Conservation (phyloP, 352 stramenopile species). For the Globisporangium apiculatum region DNA sequence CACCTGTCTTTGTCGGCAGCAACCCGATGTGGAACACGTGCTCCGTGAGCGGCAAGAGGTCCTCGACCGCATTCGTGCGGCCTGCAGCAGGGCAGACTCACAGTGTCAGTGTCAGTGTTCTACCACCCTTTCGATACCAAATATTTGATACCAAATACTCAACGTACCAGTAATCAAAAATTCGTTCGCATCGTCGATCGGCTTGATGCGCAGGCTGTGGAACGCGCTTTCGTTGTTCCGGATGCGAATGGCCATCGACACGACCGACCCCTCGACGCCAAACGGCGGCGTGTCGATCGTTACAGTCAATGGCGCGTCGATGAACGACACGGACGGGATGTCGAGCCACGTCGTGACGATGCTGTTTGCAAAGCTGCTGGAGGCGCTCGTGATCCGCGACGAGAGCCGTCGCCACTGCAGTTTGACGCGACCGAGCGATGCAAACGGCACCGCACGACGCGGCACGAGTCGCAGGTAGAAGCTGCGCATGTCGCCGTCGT, state of each 20-base stretch:
- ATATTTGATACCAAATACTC: background rate
- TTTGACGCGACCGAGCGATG: conserved; percentile 46
- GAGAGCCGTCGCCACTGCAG: conserved; percentile 58
- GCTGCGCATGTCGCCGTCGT: conserved; percentile 41
- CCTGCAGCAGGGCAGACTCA: conserved; percentile 14
- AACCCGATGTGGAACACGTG: conserved; percentile 58
- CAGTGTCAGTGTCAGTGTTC: too few relatives aligned
- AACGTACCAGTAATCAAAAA: conserved; percentile 65
- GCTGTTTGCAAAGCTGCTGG: conserved; percentile 26
- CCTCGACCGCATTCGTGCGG: conserved; percentile 62
- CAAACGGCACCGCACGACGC: conserved; percentile 28
- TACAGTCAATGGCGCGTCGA: conserved; percentile 58
- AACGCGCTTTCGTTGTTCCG: conserved; percentile 71
- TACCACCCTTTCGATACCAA: background rate
- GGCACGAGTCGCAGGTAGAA: conserved; percentile 59
- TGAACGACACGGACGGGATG: conserved; percentile 60
- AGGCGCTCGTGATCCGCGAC: conserved; percentile 31
- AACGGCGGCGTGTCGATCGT: conserved; percentile 60
- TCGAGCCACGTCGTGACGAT: conserved; percentile 62
- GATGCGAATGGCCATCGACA: conserved; percentile 47
- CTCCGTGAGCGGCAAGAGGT: conserved; percentile 66
- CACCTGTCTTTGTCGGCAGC: conserved; percentile 74
- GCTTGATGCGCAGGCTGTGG: conserved; percentile 65
- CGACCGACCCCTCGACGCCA: conserved; percentile 55
- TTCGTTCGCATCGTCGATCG: conserved; percentile 55